Conservation (phyloP, 345 rosid genomes). For the Populus alba region DNA sequence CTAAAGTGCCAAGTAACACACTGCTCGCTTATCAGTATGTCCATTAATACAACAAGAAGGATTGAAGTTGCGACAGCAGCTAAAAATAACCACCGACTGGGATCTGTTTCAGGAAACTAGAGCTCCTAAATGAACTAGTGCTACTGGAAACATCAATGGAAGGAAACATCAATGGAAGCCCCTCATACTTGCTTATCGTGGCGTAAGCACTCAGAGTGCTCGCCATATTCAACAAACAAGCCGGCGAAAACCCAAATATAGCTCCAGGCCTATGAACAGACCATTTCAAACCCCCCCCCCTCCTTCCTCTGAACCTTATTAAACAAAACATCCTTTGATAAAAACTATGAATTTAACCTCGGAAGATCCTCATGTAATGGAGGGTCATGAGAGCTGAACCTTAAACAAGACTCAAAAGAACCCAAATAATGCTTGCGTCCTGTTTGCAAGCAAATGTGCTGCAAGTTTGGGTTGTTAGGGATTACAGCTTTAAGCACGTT, state of each 20-base stretch:
- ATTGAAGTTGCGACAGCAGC: no score
- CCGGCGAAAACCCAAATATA: conserved; percentile 73
- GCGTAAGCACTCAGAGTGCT: conserved; percentile 70
- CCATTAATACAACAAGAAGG: no score
- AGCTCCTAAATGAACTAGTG: no score
- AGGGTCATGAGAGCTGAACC: conserved; percentile 37
- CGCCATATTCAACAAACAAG: conserved; percentile 55
- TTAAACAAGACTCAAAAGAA: conserved; percentile 30
- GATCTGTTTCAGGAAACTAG: no score
- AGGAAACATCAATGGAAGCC: conserved; percentile 50
- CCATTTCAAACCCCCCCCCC: conserved; percentile 53
- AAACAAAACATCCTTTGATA: conserved; percentile 62
- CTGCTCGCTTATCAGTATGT: no score
- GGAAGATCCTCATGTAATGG: conserved; percentile 79
- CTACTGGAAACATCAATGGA: conserved; percentile 53
- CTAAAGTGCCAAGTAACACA: no score
- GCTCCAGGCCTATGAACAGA: conserved; percentile 55
- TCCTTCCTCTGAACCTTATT: conserved; percentile 47
- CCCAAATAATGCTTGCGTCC: conserved; percentile 62
- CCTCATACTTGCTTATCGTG: conserved; percentile 66
- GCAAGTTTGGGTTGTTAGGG: conserved; percentile 59
- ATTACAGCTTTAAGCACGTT: conserved; percentile 56
- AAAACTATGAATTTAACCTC: conserved; percentile 51
- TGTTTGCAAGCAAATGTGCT: conserved; percentile 69
- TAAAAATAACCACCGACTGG: no score